Base-by-base conservation (phyloP, 129 eudicot species). In the Rutidosis leptorrhynchoides region DNA sequence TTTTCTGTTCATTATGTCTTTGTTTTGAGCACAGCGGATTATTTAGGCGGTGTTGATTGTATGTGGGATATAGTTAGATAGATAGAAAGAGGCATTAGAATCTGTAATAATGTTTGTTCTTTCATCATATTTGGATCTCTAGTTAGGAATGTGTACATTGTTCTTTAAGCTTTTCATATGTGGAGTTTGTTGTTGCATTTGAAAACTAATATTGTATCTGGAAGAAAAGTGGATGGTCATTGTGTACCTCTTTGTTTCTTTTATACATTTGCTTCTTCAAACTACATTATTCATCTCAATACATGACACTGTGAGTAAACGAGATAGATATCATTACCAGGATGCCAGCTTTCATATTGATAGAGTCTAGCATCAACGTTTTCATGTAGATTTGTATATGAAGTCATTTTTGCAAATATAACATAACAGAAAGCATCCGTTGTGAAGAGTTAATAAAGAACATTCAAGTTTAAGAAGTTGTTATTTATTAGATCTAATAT, bases 51-150 rank as follows among this genome's bases (percentile, higher is more conserved):
- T 52, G 52, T 14, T 67, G 62, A 67, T 53, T n/a, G 49, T 49
- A 51, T 10, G 7, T 40, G 66, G 26, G 29, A 30, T 67, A 67
- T 35, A 28, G 33, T 67, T 51, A 16, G 28, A 19, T 51, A 16
- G 28, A 19, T 23, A 9, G 42, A 32, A 51, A 51, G 61, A 49
- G 49, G 29, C 28, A 25, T 54, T 35, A 17, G 62, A 55, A 40
- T 45, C 66, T 70, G 46, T 58, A 42, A 58, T 27, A 35, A 56
- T 6, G 15, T 40, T 5, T 28, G 33, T 30, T 67, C 53, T 67
- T 52, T 60, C 22, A 22, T 67, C 46, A 67, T 24, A 55, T 42
- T 55, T 48, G 65, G 26, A 40, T 42, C 53, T 69, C 55, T 69
- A 56, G 37, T 37, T 69, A 23, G 24, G 56, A 68, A 40, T 45